Evolutionary conservation across 805 yeast species (phyloP).

Genomic region (Candida insectorum): DNA sequence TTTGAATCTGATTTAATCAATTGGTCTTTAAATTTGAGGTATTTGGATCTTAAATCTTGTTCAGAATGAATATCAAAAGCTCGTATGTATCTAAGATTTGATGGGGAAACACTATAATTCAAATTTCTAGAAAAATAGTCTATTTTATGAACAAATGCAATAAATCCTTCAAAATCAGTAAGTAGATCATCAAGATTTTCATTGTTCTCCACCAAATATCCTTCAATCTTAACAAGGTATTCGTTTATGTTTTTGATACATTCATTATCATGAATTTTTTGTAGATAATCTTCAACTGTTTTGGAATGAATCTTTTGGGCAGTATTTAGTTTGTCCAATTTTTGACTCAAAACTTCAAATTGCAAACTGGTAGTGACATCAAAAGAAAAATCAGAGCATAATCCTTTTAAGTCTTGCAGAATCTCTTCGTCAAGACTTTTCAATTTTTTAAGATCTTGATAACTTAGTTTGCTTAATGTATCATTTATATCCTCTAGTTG

Average conservation of each 20-base stretch:
- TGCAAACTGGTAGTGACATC: slow-evolving; percentile 5
- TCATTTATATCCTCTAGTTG: slow-evolving; percentile 9
- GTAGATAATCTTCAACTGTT: slow-evolving; percentile 2
- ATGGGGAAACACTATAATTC: slow-evolving; percentile 8
- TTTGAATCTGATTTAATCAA: slow-evolving; percentile 8
- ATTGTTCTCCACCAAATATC: slow-evolving; percentile 1
- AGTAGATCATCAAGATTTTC: slow-evolving; percentile 6
- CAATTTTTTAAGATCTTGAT: slow-evolving; percentile 7
- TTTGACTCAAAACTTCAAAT: slow-evolving; percentile 4
- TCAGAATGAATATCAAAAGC: neutral
- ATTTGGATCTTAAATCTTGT: slow-evolving; percentile 3
- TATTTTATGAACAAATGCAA: slow-evolving; percentile 9
- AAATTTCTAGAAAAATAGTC: slow-evolving; percentile 10
- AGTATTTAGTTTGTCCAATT: slow-evolving; percentile 5
- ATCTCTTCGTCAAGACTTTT: slow-evolving; percentile 5
- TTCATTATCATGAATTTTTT: slow-evolving; percentile 3
- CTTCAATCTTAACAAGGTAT: slow-evolving; percentile 7
- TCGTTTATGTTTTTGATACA: slow-evolving; percentile 7
- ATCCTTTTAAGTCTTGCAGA: slow-evolving; percentile 1
- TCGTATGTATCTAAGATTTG: slow-evolving; percentile 6
- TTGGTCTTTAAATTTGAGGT: slow-evolving; percentile 7
- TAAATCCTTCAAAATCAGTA: slow-evolving; percentile 10
- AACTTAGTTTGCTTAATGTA: slow-evolving; percentile 6
- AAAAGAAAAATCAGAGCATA: slow-evolving; percentile 4
- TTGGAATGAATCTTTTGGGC: slow-evolving; percentile 1